phyloP scores from a whole-genome alignment of 495 filamentous ascomycete species.

The Penicillium lagena region DNA sequence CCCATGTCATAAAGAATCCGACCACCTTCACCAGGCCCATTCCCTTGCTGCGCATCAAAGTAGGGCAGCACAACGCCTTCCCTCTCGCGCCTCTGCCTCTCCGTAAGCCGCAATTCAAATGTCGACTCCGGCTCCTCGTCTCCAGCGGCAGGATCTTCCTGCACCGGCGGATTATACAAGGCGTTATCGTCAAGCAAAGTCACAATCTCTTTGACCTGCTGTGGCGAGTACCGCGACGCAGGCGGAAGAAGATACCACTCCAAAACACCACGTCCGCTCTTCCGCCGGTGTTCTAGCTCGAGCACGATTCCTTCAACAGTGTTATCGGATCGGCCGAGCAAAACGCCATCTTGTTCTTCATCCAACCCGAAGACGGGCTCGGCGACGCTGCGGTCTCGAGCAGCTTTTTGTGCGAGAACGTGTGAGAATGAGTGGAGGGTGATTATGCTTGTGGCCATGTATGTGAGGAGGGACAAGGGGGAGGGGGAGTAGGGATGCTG shows the following conservation, averaged over 20 bases:
- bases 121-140: slow-evolving; percentile 58
- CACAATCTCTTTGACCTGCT: slow-evolving; percentile 42
- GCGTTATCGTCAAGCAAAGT: slow-evolving; percentile 75
- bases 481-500: slow-evolving; percentile 57
- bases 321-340: slow-evolving; percentile 48
- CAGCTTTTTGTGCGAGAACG: slow-evolving; percentile 57
- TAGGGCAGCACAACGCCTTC: slow-evolving; percentile 90
- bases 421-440: slow-evolving; percentile 61
- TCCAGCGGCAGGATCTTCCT: slow-evolving; percentile 17
- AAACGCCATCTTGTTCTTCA: slow-evolving; percentile 67
- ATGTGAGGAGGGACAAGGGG: slow-evolving; percentile 54
- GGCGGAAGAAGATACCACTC: slow-evolving; percentile 71
- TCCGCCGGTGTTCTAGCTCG: slow-evolving; percentile 77
- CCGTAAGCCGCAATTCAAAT: slow-evolving; percentile 84
- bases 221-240: slow-evolving; percentile 24
- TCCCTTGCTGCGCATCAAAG: slow-evolving; percentile 83
- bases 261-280: slow-evolving; percentile 67
- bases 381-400: slow-evolving; percentile 60
- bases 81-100: slow-evolving; percentile 75
- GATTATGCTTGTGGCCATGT: slow-evolving; percentile 63
- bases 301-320: slow-evolving; percentile 58
- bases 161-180: slow-evolving; percentile 48
- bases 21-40: slow-evolving; percentile 74
- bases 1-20: slow-evolving; percentile 96
- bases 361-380: slow-evolving; percentile 71